Base-by-base conservation (phyloP, 2,329 filamentous ascomycete genomes). In the Cladosporium sp. region DNA sequence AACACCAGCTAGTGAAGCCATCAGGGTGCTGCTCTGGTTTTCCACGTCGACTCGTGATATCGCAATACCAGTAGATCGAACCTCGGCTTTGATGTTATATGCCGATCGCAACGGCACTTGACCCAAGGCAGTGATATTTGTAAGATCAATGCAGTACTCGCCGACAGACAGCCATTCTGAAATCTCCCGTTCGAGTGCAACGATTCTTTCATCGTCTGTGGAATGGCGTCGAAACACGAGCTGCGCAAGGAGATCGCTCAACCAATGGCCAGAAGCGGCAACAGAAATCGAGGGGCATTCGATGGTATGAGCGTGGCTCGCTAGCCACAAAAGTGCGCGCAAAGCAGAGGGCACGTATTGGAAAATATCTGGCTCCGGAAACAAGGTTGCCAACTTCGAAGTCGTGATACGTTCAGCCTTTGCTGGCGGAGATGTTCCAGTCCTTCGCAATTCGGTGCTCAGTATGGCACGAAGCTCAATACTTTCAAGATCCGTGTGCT, bases 301-400 rank as follows among this genome's bases (percentile, higher is more conserved):
- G 50, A 83, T 75, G 0, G 79, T 76, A 61, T 83, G 81, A 60
- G 83, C 81, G 63, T 83, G 82, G 60, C 76, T 77, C 4, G 83
- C 66, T 0, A 78, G 77, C 20, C 73, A 76, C 1, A 83, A 73
- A 5, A 82, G 73, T 0, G 79, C 62, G 11, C 80, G 74, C 9
- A 80, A 73, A 1, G 82, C 72, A 2, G 51, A 34, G 19, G 51
- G 51, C 19, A 42, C 38, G 38, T 40, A 40, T 14, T 55, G 22
- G 6, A 55, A 55, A 3, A 55, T 3, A 11, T 55, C 25, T 11
- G 51, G 25, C 30, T 55, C 17, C 15, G 37, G 38, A 28, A 40
- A 43, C 15, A 40, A 20, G 11, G 51, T 30, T 9, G 38, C 25
- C 20, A 36, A 9, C 34, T 37, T 37, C 12, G 47, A 50, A 19